phyloP scores from a whole-genome alignment of 73 alveolate genomes.

The Stentor coeruleus region DNA sequence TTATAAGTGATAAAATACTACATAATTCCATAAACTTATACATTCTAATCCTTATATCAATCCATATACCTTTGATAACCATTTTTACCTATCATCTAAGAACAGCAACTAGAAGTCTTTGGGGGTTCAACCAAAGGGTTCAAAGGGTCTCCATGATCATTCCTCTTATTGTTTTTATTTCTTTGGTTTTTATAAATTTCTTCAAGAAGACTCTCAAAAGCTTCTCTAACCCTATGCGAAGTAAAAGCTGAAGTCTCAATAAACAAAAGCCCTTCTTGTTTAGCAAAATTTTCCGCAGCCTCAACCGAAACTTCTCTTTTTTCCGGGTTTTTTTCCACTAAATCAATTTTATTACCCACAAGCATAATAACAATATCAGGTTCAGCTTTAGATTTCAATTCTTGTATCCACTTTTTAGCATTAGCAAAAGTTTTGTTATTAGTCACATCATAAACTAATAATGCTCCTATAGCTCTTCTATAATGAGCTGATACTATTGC shows the following conservation, averaged over 20 bases:
- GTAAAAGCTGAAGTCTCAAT: conserved; percentile 36
- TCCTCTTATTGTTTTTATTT: no score
- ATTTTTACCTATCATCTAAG: no score
- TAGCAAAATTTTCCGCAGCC: conserved; percentile 23
- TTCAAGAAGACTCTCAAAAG: conserved; percentile 24
- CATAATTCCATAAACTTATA: no score
- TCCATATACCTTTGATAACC: no score
- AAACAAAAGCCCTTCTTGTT: conserved; percentile 26
- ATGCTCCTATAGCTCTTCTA: conserved; percentile 59
- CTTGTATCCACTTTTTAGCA: conserved; percentile 54
- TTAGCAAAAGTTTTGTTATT: conserved; percentile 44
- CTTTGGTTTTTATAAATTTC: conserved; percentile 15
- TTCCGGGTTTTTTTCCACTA: conserved; percentile 32
- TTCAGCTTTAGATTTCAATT: conserved; percentile 47
- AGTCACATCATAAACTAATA: conserved; percentile 60
- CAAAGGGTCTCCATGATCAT: no score
- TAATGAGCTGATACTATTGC: conserved; percentile 54
- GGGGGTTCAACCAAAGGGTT: no score
- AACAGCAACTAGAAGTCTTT: no score
- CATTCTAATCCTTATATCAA: no score
- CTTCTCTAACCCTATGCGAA: conserved; percentile 23
- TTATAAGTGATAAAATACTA: no score
- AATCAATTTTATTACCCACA: conserved; percentile 62
- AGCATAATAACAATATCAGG: conserved; percentile 54
- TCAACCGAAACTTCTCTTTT: conserved; percentile 25